Base-by-base conservation (phyloP, 2,329 filamentous ascomycete genomes). In the Cladosporium sp. region DNA sequence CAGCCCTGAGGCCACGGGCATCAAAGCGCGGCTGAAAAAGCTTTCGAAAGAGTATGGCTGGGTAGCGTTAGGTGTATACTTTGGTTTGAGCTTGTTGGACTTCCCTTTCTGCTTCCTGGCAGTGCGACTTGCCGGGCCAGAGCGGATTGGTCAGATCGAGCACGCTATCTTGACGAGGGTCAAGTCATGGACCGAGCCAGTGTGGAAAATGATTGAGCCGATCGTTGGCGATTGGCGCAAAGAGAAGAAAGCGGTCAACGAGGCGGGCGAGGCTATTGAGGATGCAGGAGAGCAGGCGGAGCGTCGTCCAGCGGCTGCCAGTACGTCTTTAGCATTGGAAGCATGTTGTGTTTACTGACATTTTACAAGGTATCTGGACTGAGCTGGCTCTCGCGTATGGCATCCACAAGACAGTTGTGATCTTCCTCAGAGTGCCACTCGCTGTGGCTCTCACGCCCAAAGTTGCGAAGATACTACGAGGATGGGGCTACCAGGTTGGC, bases 81-180 rank as follows among this genome's bases (percentile, higher is more conserved):
- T 97, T 12, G 84, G 83, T 1, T 80, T 99, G 64, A 93, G 91
- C 50, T 90, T 91, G 44, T 80, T 97, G 61, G 95, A 99, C 79
- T 96, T 98, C 70, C 95, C 95, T 0, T 91, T 98, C 76, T 98
- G 94, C 80, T 99, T 97, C 80, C 80, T 96, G 64, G 87, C 95
- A 11, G 95, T 99, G 56, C 86, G 89, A 65, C 81, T 88, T 62
- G 85, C 97, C 1, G 95, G 95, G 18, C 91, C 91, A 0, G 95
- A 99, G 29, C 86, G 86, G 64, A 95, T 99, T 73, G 93, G 92
- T 84, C 79, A 81, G 81, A 82, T 80, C 71, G 91, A 95, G 77
- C 85, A 93, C 66, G 83, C 81, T n/a, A 80, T 92, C 1, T 83
- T 92, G 31, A 33, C 49, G 12, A 56, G 50, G 4, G 26, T 66